Conservation (phyloP, 2,329 filamentous ascomycete species). For the Aspergillus flavus region DNA sequence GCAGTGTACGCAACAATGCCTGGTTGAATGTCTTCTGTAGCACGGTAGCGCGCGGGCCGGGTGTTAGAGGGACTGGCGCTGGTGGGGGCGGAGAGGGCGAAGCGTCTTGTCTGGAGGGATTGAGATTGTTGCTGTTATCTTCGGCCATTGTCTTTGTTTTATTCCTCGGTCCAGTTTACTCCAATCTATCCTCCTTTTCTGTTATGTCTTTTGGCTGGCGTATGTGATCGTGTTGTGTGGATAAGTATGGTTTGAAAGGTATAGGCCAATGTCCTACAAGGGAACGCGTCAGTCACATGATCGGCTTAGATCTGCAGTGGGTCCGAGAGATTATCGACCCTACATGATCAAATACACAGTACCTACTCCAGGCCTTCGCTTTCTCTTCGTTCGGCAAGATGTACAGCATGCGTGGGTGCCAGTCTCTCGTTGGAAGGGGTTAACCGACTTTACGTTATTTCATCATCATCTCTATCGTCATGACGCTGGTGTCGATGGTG, state of each 20-base stretch:
- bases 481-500: not conserved
- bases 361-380: not conserved
- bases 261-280: not conserved
- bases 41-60: conserved; percentile 62
- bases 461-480: not conserved
- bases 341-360: too few species aligned
- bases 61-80: conserved; percentile 57
- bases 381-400: not conserved
- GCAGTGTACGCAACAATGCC: conserved; percentile 62
- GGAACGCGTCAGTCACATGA: conserved; percentile 20
- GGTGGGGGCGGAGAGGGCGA: conserved; percentile 56
- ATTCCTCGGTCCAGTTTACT: not conserved
- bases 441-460: not conserved
- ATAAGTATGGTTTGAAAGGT: not conserved
- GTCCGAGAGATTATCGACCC: not conserved
- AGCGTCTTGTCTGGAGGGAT: conserved; percentile 19
- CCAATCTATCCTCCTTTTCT: not conserved
- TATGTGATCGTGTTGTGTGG: not conserved
- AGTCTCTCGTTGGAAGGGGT: not conserved
- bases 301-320: not conserved
- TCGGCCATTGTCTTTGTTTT: conserved; percentile 23
- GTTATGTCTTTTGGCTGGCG: not conserved
- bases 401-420: not conserved
- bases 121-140: conserved; percentile 14
- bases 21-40: conserved; percentile 63